Evolutionary conservation across 129 eudicot species (phyloP), one percentile per base, ranked within the genome.

Genomic region (Solidago caesia): DNA sequence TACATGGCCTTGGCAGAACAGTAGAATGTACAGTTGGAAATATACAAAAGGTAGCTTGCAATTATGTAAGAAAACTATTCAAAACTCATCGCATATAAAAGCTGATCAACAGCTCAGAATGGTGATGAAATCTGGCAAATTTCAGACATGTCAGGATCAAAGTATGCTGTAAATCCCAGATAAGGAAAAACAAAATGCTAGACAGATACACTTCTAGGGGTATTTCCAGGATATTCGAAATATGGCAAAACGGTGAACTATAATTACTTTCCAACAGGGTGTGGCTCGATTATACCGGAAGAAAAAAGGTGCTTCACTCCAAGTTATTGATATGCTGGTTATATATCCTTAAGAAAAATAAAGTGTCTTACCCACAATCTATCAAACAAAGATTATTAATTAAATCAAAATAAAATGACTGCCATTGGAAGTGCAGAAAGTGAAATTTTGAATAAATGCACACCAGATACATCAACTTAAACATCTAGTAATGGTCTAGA

Each of bases 401-500:
- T 73, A 60, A 61, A 5, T 13, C 48, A 60, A 46, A 13, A n/a
- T 8, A 73, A 12, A 29, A 48, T 49, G 47, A 46, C 44, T 61
- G 14, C 5, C 5, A 47, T 64, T 12, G 65, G 53, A 70, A 53
- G 48, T 39, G 75, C 64, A 41, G 6, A 49, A 52, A 70, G 27
- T 41, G 53, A 70, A 7, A 44, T 44, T 16, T 2, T 1, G 6
- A 41, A 52, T 5, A 51, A 26, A 39, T 53, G 65, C 6, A 7
- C 44, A 33, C 27, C 4, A 4, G 47, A 59, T 39, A 72, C 41
- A 49, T 12, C 25, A 65, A 49, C 47, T 33, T 14, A 62, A 15
- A 46, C 59, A 47, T 44, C 33, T 74, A 39, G 60, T 74, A 75
- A 16, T 49, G 42, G 72, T 64, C 53, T 51, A 41, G 44, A 75